Evolutionary conservation across 108 stramenopile genomes (phyloP).

Genomic region (Conticribra weissflogii): DNA sequence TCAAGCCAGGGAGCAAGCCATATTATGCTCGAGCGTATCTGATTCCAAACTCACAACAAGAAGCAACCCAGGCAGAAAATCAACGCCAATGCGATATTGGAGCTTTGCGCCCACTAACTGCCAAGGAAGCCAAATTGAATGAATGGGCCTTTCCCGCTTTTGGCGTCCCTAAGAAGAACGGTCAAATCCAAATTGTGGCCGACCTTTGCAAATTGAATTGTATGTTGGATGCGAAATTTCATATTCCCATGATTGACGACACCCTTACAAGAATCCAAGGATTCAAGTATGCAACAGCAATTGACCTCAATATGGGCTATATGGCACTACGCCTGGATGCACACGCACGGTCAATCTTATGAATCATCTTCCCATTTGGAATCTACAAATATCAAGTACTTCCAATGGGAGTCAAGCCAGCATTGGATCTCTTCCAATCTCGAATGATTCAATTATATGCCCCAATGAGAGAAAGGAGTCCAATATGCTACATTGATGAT

Average conservation of each 20-base stretch:
- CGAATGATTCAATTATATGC: slow-evolving; percentile 7
- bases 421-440: no score
- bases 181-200: not conserved
- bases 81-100: slow-evolving; percentile 9
- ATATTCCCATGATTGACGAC: slow-evolving; percentile 3
- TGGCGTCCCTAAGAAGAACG: slow-evolving; percentile 24
- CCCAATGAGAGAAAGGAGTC: slow-evolving; percentile 5
- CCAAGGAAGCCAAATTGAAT: slow-evolving; percentile 1
- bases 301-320: no score
- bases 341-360: not conserved
- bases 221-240: not conserved
- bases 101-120: slow-evolving; percentile 1
- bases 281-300: no score
- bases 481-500: no score
- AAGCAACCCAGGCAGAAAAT: slow-evolving; percentile 1
- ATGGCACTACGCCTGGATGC: slow-evolving; percentile 6
- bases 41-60: slow-evolving; percentile 1
- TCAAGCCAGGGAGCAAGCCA: no score
- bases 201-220: slow-evolving; percentile 12
- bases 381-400: no score
- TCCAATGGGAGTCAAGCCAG: no score
- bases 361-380: slow-evolving; percentile 7
- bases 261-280: no score
- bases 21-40: slow-evolving; percentile 9
- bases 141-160: slow-evolving; percentile 21